Evolutionary conservation across 192 early-diverging fungal species (phyloP).

Genomic region (Podochytrium sp.): DNA sequence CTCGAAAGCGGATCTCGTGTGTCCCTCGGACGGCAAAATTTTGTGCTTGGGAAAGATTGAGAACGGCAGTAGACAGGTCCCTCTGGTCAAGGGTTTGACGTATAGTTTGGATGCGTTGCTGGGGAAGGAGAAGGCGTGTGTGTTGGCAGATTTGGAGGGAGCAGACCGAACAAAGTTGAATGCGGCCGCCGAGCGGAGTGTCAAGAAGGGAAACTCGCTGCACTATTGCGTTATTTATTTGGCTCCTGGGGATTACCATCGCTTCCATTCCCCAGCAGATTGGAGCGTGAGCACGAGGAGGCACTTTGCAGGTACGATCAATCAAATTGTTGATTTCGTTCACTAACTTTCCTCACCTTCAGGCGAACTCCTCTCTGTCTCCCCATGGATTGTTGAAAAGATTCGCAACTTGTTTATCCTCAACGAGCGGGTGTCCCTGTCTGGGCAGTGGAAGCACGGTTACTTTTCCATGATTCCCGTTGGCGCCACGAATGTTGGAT

Average conservation of each 20-base stretch:
- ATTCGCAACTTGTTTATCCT: conserved; percentile 92
- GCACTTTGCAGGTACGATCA: conserved; percentile 81
- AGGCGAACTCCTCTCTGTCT: conserved; percentile 95
- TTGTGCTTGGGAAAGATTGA: conserved; percentile 87
- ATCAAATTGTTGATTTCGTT: conserved; percentile 20
- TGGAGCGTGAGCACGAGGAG: conserved; percentile 87
- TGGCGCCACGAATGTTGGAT: conserved; percentile 97
- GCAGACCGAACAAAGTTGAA: neutral
- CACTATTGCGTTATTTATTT: conserved; percentile 95
- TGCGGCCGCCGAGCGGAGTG: neutral
- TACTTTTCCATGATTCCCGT: conserved; percentile 98
- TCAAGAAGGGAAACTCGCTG: conserved; percentile 67
- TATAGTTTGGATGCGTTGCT: conserved; percentile 90
- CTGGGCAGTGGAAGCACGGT: conserved; percentile 91
- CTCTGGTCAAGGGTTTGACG: conserved; percentile 93
- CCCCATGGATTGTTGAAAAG: conserved; percentile 83
- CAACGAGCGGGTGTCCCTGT: conserved; percentile 93
- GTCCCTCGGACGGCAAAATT: conserved; percentile 90
- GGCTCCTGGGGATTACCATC: conserved; percentile 98
- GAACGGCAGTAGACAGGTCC: conserved; percentile 68
- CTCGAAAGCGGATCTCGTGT: conserved; percentile 66
- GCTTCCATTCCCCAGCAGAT: conserved; percentile 96
- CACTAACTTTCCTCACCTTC: neutral
- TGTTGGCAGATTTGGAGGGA: neutral
- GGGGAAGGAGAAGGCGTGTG: conserved; percentile 53